phyloP scores from a whole-genome alignment of 2,329 filamentous ascomycete species.

The Cladophialophora bantiana region DNA sequence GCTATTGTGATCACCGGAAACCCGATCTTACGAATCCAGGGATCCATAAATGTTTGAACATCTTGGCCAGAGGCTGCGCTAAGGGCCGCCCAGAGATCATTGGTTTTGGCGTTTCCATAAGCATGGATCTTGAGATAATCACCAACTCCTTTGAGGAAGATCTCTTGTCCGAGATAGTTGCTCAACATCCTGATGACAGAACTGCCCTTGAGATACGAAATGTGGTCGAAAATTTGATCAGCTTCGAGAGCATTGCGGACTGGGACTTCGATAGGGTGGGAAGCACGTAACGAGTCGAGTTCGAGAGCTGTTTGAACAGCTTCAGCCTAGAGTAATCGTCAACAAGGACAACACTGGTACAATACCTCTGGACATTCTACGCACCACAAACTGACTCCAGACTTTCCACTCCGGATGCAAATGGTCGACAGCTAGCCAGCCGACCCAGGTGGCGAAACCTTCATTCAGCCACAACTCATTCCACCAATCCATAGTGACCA shows the following conservation, averaged over 20 bases:
- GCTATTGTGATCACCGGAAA: conserved; percentile 88
- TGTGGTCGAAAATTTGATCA: conserved; percentile 96
- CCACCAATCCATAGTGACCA: conserved; percentile 96
- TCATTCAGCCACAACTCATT: conserved; percentile 93
- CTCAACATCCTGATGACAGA: conserved; percentile 97
- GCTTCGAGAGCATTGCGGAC: conserved; percentile 93
- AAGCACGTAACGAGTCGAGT: conserved; percentile 87
- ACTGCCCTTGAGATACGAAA: conserved; percentile 95
- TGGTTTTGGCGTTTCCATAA: conserved; percentile 87
- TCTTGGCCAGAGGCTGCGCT: conserved; percentile 87
- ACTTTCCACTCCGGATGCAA: conserved; percentile 97
- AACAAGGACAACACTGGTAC: conserved; percentile 45
- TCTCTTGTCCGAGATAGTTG: conserved; percentile 83
- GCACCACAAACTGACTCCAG: conserved; percentile 92
- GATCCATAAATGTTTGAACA: conserved; percentile 85
- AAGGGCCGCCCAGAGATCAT: conserved; percentile 88
- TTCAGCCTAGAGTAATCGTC: conserved; percentile 69
- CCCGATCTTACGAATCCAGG: conserved; percentile 95
- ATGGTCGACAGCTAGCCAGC: conserved; percentile 89
- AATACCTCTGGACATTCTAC: conserved; percentile 63
- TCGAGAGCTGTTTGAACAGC: conserved; percentile 90
- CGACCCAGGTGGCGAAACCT: conserved; percentile 97
- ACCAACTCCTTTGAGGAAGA: conserved; percentile 88
- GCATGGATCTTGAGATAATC: conserved; percentile 87
- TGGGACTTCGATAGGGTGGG: conserved; percentile 94